These are phyloP conservation scores for Phytophthora sansomeana DNA, from an alignment of 352 stramenopile genomes.

Conservation along the genomic window DNA sequence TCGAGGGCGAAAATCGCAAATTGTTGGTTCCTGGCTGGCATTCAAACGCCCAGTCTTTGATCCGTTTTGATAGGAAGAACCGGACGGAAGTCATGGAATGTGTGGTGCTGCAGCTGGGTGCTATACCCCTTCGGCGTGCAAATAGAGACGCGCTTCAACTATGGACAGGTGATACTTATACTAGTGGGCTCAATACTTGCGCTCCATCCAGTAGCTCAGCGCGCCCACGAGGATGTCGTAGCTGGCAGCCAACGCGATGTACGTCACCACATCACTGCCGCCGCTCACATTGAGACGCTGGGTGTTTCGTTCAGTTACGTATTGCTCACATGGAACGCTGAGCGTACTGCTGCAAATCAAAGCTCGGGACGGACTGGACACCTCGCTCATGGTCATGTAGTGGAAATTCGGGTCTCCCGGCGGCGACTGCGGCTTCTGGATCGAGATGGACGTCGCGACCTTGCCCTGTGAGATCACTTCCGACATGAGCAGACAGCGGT, in stretches of 20 bases:
- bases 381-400: conserved; percentile 84
- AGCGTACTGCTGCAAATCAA: conserved; percentile 81
- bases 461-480: conserved; percentile 86
- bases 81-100: neutral
- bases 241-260: conserved; percentile 71
- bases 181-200: conserved; percentile 53
- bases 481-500: conserved; percentile 81
- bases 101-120: neutral
- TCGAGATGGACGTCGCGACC: conserved; percentile 76
- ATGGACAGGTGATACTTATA: conserved; percentile 22
- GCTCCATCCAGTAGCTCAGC: conserved; percentile 81
- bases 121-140: neutral
- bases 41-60: neutral
- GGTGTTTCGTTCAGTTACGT: too few species aligned
- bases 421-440: conserved; percentile 63
- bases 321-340: conserved; percentile 64
- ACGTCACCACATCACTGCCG: conserved; percentile 79
- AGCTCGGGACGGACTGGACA: conserved; percentile 61
- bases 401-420: conserved; percentile 64
- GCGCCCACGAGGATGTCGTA: conserved; percentile 82
- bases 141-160: conserved; percentile 9
- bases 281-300: conserved; percentile 80
- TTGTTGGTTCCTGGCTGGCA: conserved; percentile 21
- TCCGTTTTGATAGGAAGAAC: conserved; percentile 18
- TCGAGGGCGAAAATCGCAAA: conserved; percentile 10